A percentile compares a stretch with the other conserved stretches of the same genome.
These are phyloP conservation scores for Raphanus hybrid DNA, from an alignment of 441 rosid genomes.

Conservation along the genomic window DNA sequence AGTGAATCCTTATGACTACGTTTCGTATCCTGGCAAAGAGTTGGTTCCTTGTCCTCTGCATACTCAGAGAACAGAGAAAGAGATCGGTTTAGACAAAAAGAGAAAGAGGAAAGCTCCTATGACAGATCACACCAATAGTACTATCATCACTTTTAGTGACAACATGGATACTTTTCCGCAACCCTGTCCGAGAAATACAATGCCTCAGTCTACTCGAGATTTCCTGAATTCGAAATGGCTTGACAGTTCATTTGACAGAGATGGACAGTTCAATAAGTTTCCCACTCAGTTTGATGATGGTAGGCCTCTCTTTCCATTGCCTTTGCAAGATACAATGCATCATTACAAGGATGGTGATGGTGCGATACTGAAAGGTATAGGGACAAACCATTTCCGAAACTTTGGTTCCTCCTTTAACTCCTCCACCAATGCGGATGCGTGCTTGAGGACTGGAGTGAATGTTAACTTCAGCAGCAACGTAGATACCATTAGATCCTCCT, in stretches of 20 bases:
- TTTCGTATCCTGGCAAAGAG: too few species aligned
- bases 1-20: too few species aligned
- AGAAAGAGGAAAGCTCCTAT: too few species aligned
- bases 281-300: constrained; percentile 40
- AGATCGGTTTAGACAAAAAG: too few species aligned
- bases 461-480: constrained; percentile 1
- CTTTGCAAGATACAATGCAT: constrained; percentile 39
- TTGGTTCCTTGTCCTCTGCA: too few species aligned
- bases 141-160: too few species aligned
- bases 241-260: constrained; percentile 50
- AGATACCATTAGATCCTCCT: constrained; percentile 33
- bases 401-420: constrained; percentile 45
- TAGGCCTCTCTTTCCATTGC: constrained; percentile 36
- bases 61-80: too few species aligned
- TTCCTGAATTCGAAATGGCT: constrained; percentile 45
- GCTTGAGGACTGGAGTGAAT: constrained; percentile 38
- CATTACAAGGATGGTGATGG: constrained; percentile 39
- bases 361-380: constrained; percentile 30
- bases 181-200: too few species aligned
- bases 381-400: constrained; percentile 29
- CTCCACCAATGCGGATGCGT: constrained; percentile 38
- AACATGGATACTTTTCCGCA: too few species aligned
- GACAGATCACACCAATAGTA: too few species aligned
- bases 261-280: constrained; percentile 42
- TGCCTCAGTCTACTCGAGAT: too few species aligned